A percentile compares a stretch with the other conserved stretches of the same genome.
Conservation (phyloP, 2,329 filamentous ascomycete species). For the Aspergillus floridensis region DNA sequence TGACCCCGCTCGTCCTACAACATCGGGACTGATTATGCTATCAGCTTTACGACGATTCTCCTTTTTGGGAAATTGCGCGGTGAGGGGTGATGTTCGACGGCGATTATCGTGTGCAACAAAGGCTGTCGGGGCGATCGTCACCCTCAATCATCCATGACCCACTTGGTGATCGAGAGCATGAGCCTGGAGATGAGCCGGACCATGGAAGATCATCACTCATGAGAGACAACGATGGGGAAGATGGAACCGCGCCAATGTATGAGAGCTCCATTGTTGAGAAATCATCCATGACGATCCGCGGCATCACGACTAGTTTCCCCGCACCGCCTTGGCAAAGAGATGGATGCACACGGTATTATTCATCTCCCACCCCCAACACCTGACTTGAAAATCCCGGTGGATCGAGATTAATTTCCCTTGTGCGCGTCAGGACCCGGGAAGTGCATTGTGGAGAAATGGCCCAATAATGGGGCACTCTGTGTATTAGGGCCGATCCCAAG, state of each 20-base stretch:
- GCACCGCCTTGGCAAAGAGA: background rate
- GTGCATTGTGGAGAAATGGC: too few species aligned
- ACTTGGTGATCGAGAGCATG: too few species aligned
- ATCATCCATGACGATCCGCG: background rate
- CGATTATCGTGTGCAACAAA: background rate
- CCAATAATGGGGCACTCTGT: too few species aligned
- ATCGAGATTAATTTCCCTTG: background rate
- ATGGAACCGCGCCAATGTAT: too few species aligned
- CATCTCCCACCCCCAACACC: background rate
- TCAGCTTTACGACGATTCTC: background rate
- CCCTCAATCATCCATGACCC: background rate
- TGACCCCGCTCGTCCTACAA: background rate
- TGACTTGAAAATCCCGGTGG: background rate
- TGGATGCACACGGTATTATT: background rate
- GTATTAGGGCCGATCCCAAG: too few species aligned
- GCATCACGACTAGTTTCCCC: background rate
- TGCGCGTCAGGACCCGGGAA: too few species aligned
- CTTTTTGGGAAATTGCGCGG: background rate
- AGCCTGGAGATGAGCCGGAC: too few species aligned
- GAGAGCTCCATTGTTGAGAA: background rate
- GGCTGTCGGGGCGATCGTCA: background rate
- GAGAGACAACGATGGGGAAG: background rate
- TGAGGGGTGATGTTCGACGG: background rate
- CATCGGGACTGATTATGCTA: background rate
- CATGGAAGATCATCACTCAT: background rate